Base-by-base conservation (phyloP, 768 basidiomycete genomes). In the Tricholomella constricta region DNA sequence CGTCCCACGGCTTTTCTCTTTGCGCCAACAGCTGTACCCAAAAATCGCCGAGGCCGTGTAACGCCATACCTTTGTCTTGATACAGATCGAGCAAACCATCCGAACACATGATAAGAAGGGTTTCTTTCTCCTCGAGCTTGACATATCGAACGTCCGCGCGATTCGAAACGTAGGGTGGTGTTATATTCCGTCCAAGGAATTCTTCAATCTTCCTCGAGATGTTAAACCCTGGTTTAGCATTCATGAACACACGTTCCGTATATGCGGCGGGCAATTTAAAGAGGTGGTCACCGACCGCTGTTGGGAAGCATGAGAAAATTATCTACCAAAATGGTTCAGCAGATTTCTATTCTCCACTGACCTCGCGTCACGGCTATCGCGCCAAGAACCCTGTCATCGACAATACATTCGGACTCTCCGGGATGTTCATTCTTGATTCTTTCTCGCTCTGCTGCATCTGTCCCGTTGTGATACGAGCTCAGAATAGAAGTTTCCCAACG, bases 351-450 rank as follows among this genome's bases (percentile, higher is more conserved):
- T 20, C 7, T 2, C 45, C 14, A 64, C 72, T 43, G 56, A 76
- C 82, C 79, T 67, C 82, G 69, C 38, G 82, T 84, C 14, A 83
- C 80, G 15, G 81, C 82, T 42, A 83, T 77, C 1, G 77, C 75
- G 20, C 82, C 81, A 6, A 83, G 69, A 11, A 83, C 79, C 40
- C 82, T 72, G 45, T 77, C 64, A 19, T 73, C 65, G 32, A 74
- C 45, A 6, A 83, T 60, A 43, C 72, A 75, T 50, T 78, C 77
- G 0, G 57, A 31, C 59, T 79, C 80, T 20, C 69, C 74, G 14
- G 80, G 80, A 59, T 84, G 82, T 47, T 79, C 79, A 20, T 54
- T 54, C 36, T 61, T 63, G 25, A 83, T 65, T 19, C 72, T 70
- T 12, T 66, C 65, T 0, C 67, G 73, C 60, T 84, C 82, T 2